Evolutionary conservation across 2,329 filamentous ascomycete species (phyloP), one percentile per base, ranked within the genome.

Genomic region (Zopfia rhizophila): DNA sequence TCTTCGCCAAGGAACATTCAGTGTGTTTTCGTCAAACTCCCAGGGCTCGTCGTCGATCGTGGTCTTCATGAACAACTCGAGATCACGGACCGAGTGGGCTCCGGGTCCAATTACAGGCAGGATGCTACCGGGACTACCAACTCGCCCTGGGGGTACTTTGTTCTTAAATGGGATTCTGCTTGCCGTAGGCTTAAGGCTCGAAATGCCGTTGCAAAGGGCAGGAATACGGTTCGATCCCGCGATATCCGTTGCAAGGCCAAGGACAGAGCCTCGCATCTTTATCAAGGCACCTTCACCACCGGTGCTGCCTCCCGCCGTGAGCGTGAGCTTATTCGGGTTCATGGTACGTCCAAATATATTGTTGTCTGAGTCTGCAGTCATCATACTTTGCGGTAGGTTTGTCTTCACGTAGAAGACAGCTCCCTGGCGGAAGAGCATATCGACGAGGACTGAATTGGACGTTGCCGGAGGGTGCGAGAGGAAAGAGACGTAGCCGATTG

Each of bases 161-260:
- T 66, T 63, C 2, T 49, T 60, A 18, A 69, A 83, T 0, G 81
- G 80, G 0, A 83, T 72, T 0, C 82, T 65, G 0, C 78, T 75
- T 42, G 78, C 73, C 0, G 79, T 82, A 0, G 81, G 79, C 51
- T 82, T 83, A 17, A 82, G 63, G 0, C 78, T 78, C 3, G 76
- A 73, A 27, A 67, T 43, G 2, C 68, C 69, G 37, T 72, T 71
- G 72, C 92, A 92, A 60, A 96, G 91, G 43, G 96, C 89, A 70
- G 89, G 93, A 66, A 97, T 94, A 60, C 86, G 84, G 63, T 95
- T 86, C 41, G 71, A 76, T 1, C 80, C 80, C 1, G 77, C 80
- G 33, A 87, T 78, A 66, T 88, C 85, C 0, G 85, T 87, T 0
- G 83, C 84, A 10, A 87, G 75, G 1, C 86, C 86, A 2, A 88